Base-by-base conservation (phyloP, 208 protist genomes). In the Acanthamoeba royreba region DNA sequence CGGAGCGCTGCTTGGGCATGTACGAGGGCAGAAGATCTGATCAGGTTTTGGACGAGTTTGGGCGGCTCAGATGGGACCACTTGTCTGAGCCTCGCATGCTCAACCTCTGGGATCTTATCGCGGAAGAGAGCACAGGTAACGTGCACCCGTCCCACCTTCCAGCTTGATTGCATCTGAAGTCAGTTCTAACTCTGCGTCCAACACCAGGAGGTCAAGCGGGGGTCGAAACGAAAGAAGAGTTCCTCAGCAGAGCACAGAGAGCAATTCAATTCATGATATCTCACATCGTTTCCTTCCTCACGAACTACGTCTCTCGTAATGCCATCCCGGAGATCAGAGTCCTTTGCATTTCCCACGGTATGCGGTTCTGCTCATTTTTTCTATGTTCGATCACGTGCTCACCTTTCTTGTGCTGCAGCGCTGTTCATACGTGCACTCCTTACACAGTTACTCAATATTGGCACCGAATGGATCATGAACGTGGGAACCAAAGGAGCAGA, bases 81-180 rank as follows among this genome's bases (percentile, higher is more conserved):
- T 45, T 86, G 15, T 45, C 77, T n/a, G 77, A 86, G 42, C 77
- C 77, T 40, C 77, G 77, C 42, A 86, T 86, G 77, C 31, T 86
- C n/a, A 31, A 35, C 46, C 77, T 86, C 35, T 86, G 77, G 77
- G 77, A 86, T 45, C 31, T 58, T 40, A 47, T 86, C 43, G 45
- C 42, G 5, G 77, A 86, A 11, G 77, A 86, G 33, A 49, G 22
- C 43, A 49, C 35, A 19, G 47, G 45, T 55, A 55, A n/a, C n/a
- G n/a, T 7, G 63, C 22, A 9, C 45, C 35, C 35, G 7, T 0
- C 63, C 1, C 3, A n/a, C n/a, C n/a, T n/a, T n/a, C n/a, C n/a
- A n/a, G n/a, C n/a, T n/a, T n/a, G n/a, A n/a, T n/a, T n/a, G n/a
- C n/a, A n/a, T n/a, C n/a, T n/a, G n/a, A n/a, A n/a, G n/a, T n/a